Evolutionary conservation across 1,284 basidiomycete genomes (phyloP).

Genomic region (Grifola frondosa): DNA sequence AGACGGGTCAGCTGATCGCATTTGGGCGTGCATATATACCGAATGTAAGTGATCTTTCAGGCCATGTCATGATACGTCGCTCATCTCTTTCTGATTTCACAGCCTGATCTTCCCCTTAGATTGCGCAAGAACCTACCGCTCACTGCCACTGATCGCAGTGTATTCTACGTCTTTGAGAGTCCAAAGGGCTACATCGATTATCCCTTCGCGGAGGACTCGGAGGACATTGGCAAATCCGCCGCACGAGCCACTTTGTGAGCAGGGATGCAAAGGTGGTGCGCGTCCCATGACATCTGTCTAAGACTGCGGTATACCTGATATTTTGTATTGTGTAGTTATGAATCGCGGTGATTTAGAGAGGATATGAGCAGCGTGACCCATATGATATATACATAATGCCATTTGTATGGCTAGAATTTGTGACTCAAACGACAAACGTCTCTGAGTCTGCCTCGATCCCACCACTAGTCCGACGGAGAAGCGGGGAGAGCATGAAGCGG

Average conservation of each 20-base stretch:
- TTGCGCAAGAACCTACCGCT: slow-evolving; percentile 15
- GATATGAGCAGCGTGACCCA: background rate
- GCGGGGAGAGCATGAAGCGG: no score
- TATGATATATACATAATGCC: no score
- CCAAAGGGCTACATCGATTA: slow-evolving; percentile 25
- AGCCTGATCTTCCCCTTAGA: slow-evolving; percentile 20
- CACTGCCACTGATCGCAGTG: slow-evolving; percentile 9
- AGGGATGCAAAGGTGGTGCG: background rate
- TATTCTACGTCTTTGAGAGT: slow-evolving; percentile 22
- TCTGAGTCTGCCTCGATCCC: no score
- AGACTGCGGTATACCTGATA: background rate
- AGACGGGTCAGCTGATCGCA: slow-evolving; percentile 40
- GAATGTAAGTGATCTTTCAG: slow-evolving; percentile 29
- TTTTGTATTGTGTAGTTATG: background rate
- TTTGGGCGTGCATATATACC: slow-evolving; percentile 49
- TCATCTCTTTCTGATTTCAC: slow-evolving; percentile 44
- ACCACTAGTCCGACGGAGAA: no score
- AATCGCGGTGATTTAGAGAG: background rate
- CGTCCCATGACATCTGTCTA: background rate
- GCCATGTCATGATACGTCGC: slow-evolving; percentile 32
- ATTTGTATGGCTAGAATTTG: no score
- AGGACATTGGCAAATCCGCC: slow-evolving; percentile 6
- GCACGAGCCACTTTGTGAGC: background rate
- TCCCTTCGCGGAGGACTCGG: slow-evolving; percentile 21
- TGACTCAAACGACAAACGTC: no score